Evolutionary conservation across 257 asterid species (phyloP), one percentile per base, ranked within the genome.

Genomic region (Jacaranda copaia): DNA sequence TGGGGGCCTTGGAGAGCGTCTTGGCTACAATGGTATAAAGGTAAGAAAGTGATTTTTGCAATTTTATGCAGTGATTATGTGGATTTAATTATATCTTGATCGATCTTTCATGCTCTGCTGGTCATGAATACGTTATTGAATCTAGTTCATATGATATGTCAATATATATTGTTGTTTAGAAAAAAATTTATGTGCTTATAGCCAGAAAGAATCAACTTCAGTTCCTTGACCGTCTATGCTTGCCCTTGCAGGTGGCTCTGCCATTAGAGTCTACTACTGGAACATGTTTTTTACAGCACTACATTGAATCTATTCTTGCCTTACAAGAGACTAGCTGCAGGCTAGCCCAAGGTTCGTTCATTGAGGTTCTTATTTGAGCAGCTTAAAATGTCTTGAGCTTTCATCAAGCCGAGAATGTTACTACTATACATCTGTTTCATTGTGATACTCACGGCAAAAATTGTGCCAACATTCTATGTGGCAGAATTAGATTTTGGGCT

Each of bases 1-100:
- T 64, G 99, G 99, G 56, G 99, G 99, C 77, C 99, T 96, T 70
- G 99, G 99, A 67, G 99, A 96, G 84, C 98, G 99, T 76, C 97
- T 96, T 76, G 99, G 99, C 68, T 96, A 93, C 87, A 93, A 93
- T 55, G 99, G 99, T 74, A 91, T 96, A 62, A 96, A 96, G 96
- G 99, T 96, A 82, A 73, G 73, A 35, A 60, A 58, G 25, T 71
- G 36, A 15, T 52, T 82, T 64, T 18, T 46, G 52, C 8, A 11
- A 35, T 35, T 58, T 15, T 68, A 68, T 76, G 42, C 62, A 45
- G 20, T 55, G 13, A 25, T 70, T 59, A 46, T 72, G 19, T 70
- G 65, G 66, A 74, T 32, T 25, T 59, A 64, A 51, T 65, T 13
- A 49, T 43, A 9, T 63, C 11, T 59, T 71, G 35, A 49, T 73